Evolutionary conservation across 345 rosid genomes (phyloP).

Genomic region (Corymbia maculata): DNA sequence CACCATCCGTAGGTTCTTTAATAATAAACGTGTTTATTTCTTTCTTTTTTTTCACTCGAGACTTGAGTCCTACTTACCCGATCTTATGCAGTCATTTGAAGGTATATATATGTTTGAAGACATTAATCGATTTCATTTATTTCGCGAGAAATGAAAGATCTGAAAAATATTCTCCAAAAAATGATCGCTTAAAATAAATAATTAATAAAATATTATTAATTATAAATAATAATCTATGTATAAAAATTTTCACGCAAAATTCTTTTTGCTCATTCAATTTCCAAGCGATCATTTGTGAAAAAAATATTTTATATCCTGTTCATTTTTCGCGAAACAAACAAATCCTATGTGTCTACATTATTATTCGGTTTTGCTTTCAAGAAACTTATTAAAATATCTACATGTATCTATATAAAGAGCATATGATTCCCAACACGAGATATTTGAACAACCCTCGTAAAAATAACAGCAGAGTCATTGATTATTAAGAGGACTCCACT

Average conservation of each 20-base stretch:
- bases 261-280: background rate
- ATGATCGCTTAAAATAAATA: background rate
- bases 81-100: background rate
- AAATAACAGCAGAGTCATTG: background rate
- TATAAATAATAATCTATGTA: background rate
- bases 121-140: fast-evolving
- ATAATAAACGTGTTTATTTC: background rate
- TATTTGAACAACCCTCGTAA: background rate
- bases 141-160: background rate
- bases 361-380: background rate
- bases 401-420: background rate
- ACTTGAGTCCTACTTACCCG: background rate
- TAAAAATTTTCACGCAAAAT: background rate
- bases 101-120: background rate
- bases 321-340: fast-evolving
- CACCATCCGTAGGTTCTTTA: background rate
- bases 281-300: too few species aligned
- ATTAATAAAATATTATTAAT: background rate
- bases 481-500: background rate
- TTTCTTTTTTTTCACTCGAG: background rate
- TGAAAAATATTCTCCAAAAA: background rate
- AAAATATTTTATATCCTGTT: too few species aligned
- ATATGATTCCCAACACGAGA: background rate
- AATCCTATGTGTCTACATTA: background rate
- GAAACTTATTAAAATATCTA: background rate